These are phyloP conservation scores for Podospora comata DNA, from an alignment of 495 filamentous ascomycete species.

Conservation along the genomic window DNA sequence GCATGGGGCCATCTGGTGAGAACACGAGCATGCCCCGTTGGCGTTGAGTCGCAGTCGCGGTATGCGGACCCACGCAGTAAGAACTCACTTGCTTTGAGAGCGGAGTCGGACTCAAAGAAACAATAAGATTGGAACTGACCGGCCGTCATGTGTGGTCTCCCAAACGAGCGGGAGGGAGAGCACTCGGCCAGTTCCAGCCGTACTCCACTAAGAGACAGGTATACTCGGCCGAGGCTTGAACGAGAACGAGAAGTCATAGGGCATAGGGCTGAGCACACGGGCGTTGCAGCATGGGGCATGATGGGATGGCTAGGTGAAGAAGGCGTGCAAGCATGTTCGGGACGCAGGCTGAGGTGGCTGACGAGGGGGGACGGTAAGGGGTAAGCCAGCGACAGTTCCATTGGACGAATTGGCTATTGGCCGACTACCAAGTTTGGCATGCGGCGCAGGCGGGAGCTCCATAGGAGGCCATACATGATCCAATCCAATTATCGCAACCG, in stretches of 20 bases:
- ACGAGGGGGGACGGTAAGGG: background rate
- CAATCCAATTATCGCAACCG: conserved; percentile 16
- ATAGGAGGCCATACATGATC: conserved; percentile 5
- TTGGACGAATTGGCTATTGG: background rate
- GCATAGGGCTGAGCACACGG: conserved; percentile 12
- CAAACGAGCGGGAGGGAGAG: background rate
- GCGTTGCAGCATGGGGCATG: conserved; percentile 2
- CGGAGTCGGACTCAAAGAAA: background rate
- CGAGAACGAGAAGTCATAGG: conserved; percentile 8
- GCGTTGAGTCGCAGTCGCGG: background rate
- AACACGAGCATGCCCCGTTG: background rate
- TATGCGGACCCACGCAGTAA: background rate
- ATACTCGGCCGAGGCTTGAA: background rate
- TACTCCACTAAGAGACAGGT: background rate
- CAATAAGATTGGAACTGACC: background rate
- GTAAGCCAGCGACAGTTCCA: conserved; percentile 9
- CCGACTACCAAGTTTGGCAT: conserved; percentile 5
- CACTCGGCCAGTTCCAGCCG: background rate
- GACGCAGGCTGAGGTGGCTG: background rate
- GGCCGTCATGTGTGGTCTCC: background rate
- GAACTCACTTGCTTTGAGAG: background rate
- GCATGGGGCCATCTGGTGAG: background rate
- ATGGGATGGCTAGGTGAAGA: background rate
- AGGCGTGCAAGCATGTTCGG: background rate
- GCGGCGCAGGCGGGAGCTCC: conserved; percentile 12